A percentile compares a stretch with the other conserved stretches of the same genome.
Conservation (phyloP, 1,284 basidiomycete species). For the Phellinidium pouzarii region DNA sequence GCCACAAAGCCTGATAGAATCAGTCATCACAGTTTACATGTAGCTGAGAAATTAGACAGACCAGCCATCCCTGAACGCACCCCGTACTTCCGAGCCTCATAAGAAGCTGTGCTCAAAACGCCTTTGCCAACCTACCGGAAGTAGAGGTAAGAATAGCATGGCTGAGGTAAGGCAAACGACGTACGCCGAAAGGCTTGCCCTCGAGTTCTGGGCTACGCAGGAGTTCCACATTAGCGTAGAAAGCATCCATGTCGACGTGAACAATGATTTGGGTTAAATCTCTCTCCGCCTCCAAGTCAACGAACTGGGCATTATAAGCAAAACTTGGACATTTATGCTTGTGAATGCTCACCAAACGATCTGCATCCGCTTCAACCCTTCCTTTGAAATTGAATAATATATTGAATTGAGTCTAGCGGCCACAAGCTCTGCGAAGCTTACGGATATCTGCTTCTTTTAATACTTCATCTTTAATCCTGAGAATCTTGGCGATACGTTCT, state of each 20-base stretch:
- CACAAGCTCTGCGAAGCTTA: conserved; percentile 30
- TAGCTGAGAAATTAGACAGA: conserved; percentile 5
- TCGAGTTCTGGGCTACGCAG: conserved; percentile 72
- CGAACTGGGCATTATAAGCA: conserved; percentile 41
- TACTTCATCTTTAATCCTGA: conserved; percentile 59
- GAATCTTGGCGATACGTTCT: conserved; percentile 57
- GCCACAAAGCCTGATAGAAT: conserved; percentile 39
- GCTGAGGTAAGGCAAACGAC: not conserved
- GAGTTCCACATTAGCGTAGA: conserved; percentile 70
- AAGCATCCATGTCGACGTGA: conserved; percentile 85
- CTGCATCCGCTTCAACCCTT: conserved; percentile 43
- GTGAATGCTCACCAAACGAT: conserved; percentile 38
- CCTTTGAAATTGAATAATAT: not conserved
- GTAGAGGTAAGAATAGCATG: not conserved
- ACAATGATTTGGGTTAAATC: conserved; percentile 82
- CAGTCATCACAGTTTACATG: not conserved
- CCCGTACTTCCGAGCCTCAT: conserved; percentile 45
- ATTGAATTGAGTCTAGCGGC: not conserved
- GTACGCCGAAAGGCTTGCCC: conserved; percentile 84
- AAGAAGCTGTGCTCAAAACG: conserved; percentile 44
- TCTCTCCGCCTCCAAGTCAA: conserved; percentile 68
- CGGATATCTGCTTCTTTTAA: conserved; percentile 52
- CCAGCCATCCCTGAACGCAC: conserved; percentile 41
- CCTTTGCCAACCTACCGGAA: conserved; percentile 27
- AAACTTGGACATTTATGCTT: not conserved